Percentiles rank a stretch among this genome's conserved stretches.
These are phyloP conservation scores for Trichoderma citrinoviride DNA, from an alignment of 2,329 filamentous ascomycete species.

Conservation along the genomic window DNA sequence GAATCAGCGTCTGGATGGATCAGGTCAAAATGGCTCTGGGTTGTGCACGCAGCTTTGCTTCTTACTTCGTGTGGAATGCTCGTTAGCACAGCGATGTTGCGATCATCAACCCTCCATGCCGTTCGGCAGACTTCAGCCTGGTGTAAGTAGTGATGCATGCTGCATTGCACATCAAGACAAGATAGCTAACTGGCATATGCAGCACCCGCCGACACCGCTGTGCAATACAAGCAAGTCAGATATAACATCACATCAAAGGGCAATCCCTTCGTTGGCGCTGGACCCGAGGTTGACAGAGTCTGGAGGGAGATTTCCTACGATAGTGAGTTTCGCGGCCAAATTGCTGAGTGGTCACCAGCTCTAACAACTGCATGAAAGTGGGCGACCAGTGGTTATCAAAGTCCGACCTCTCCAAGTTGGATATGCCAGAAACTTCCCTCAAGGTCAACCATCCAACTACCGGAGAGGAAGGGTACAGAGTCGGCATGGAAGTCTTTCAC, in stretches of 20 bases:
- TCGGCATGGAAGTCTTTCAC: slow-evolving; percentile 9
- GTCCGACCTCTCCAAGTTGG: not conserved
- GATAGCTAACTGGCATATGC: not conserved
- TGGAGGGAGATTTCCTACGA: slow-evolving; percentile 7
- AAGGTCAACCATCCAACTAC: slow-evolving; percentile 1
- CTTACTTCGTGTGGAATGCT: slow-evolving; percentile 1
- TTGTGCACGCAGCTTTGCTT: not conserved
- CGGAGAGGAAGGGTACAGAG: slow-evolving; percentile 4
- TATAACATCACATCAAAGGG: not conserved
- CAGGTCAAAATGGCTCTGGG: not conserved
- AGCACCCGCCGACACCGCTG: not conserved
- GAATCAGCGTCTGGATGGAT: not conserved
- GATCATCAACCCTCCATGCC: not conserved
- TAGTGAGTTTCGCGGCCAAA: not conserved
- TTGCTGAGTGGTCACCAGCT: not conserved
- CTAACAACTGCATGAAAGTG: not conserved
- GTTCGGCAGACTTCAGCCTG: slow-evolving; percentile 1
- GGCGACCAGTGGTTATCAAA: slow-evolving; percentile 1
- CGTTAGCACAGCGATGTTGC: not conserved
- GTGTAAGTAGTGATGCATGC: not conserved
- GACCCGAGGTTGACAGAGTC: not conserved
- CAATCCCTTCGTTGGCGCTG: slow-evolving; percentile 1
- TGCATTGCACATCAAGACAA: not conserved
- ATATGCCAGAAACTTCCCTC: slow-evolving; percentile 3
- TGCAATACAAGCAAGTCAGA: not conserved